phyloP scores from a whole-genome alignment of 2,329 filamentous ascomycete species.

The Colletotrichum neosansevieriae region DNA sequence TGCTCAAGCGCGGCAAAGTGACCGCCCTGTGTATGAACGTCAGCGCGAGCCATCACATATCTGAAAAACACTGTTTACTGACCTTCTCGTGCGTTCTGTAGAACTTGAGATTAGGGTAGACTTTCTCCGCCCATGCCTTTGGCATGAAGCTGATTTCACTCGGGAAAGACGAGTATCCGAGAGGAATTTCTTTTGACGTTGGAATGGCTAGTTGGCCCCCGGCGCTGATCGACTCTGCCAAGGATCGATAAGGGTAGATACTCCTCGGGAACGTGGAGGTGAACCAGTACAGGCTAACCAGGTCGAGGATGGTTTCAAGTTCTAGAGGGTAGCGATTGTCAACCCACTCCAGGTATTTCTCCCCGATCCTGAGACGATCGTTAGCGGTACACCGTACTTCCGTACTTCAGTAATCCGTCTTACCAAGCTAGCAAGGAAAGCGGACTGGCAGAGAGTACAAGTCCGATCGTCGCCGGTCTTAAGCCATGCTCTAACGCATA shows the following conservation, averaged over 20 bases:
- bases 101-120: constrained; percentile 40
- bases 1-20: constrained; percentile 37
- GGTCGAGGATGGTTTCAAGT: constrained; percentile 60
- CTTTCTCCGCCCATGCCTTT: constrained; percentile 47
- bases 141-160: constrained; percentile 56
- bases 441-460: constrained; percentile 65
- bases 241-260: constrained; percentile 61
- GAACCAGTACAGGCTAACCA: constrained; percentile 67
- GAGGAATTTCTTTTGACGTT: constrained; percentile 54
- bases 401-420: background rate
- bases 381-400: background rate
- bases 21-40: background rate
- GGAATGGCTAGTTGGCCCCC: constrained; percentile 40
- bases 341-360: constrained; percentile 67
- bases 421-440: constrained; percentile 67
- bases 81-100: constrained; percentile 29
- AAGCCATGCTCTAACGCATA: constrained; percentile 67
- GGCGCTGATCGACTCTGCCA: background rate
- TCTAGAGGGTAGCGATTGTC: constrained; percentile 53
- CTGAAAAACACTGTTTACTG: background rate
- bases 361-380: constrained; percentile 58
- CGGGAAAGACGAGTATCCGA: constrained; percentile 60
- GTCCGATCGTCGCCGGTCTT: constrained; percentile 66
- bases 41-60: background rate
- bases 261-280: constrained; percentile 60